These are phyloP conservation scores for Coniella vitis DNA, from an alignment of 2,329 filamentous ascomycete species.

Conservation along the genomic window DNA sequence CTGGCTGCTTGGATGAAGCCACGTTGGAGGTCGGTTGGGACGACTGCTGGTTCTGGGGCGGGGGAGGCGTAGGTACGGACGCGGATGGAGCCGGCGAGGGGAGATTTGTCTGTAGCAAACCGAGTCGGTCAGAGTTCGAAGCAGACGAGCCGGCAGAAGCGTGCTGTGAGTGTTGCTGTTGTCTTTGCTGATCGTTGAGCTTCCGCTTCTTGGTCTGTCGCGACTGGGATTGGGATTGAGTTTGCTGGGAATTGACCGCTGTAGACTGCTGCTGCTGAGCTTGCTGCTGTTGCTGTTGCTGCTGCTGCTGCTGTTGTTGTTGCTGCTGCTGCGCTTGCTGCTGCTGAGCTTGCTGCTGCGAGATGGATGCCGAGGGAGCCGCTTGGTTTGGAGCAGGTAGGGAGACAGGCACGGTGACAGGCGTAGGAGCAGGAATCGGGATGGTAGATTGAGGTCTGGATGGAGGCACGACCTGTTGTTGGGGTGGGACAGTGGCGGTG, in stretches of 20 bases:
- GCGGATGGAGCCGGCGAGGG: conserved; percentile 16
- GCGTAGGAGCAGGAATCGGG: conserved; percentile 13
- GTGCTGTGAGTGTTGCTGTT: conserved; percentile 20
- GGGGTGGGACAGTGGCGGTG: conserved; percentile 10
- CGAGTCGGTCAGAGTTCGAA: conserved; percentile 12
- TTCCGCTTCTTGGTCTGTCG: conserved; percentile 17
- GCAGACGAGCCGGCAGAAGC: conserved; percentile 13
- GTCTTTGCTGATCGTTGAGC: conserved; percentile 13
- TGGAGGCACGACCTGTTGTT: conserved; percentile 17
- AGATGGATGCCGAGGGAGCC: conserved; percentile 10
- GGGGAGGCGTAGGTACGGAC: conserved; percentile 15
- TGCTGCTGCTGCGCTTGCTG: conserved; percentile 1
- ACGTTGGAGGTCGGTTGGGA: conserved; percentile 13
- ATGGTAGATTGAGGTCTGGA: conserved; percentile 15
- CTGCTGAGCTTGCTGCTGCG: conserved; percentile 12
- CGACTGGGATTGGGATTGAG: conserved; percentile 9
- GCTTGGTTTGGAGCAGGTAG: conserved; percentile 8
- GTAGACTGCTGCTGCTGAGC: neutral
- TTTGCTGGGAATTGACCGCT: neutral
- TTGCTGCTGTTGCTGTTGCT: conserved; percentile 12
- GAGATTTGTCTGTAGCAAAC: conserved; percentile 14
- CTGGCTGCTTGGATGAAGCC: conserved; percentile 14
- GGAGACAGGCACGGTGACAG: conserved; percentile 12
- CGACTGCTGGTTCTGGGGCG: conserved; percentile 13
- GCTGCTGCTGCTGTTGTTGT: conserved; percentile 1